A percentile compares a stretch with the other conserved stretches of the same genome.
phyloP scores from a whole-genome alignment of 2,329 filamentous ascomycete species.

The Xenoacremonium recifei region DNA sequence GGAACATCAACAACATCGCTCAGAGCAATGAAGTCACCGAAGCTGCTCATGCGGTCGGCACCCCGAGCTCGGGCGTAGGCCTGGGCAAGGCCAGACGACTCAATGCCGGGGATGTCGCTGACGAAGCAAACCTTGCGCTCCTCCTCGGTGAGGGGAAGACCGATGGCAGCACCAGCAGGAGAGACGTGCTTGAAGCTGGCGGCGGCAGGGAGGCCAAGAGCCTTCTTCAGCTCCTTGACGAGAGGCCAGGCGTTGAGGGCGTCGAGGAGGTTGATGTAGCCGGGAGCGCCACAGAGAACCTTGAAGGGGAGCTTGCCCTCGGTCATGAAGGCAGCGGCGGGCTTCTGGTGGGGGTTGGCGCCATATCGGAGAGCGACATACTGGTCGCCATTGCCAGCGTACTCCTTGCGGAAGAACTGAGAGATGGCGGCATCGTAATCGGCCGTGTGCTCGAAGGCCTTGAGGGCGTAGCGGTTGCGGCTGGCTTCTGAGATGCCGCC shows the following conservation, averaged over 20 bases:
- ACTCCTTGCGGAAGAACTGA: constrained; percentile 96
- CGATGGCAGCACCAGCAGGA: constrained; percentile 92
- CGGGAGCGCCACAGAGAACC: constrained; percentile 83
- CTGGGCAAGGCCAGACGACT: constrained; percentile 82
- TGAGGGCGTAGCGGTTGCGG: constrained; percentile 87
- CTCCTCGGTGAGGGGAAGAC: constrained; percentile 77
- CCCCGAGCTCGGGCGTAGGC: constrained; percentile 94
- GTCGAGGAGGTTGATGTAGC: constrained; percentile 97
- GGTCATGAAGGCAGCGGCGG: constrained; percentile 78
- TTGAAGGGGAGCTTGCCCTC: constrained; percentile 86
- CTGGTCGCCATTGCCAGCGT: constrained; percentile 81
- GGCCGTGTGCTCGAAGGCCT: constrained; percentile 97
- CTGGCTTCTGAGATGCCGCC: constrained; percentile 84
- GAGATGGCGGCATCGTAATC: constrained; percentile 95
- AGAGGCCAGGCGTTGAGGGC: constrained; percentile 95
- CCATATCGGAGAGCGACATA: constrained; percentile 88
- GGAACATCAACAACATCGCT: constrained; percentile 87
- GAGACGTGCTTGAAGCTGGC: constrained; percentile 99
- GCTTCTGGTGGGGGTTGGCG: constrained; percentile 97
- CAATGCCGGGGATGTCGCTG: constrained; percentile 87
- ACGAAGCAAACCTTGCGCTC: constrained; percentile 99
- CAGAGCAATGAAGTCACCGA: constrained; percentile 93
- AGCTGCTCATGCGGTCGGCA: constrained; percentile 97
- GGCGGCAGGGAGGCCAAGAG: constrained; percentile 83
- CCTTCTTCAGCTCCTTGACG: constrained; percentile 91